phyloP scores from a whole-genome alignment of 2,329 filamentous ascomycete species.

The Eurotiales sp. region DNA sequence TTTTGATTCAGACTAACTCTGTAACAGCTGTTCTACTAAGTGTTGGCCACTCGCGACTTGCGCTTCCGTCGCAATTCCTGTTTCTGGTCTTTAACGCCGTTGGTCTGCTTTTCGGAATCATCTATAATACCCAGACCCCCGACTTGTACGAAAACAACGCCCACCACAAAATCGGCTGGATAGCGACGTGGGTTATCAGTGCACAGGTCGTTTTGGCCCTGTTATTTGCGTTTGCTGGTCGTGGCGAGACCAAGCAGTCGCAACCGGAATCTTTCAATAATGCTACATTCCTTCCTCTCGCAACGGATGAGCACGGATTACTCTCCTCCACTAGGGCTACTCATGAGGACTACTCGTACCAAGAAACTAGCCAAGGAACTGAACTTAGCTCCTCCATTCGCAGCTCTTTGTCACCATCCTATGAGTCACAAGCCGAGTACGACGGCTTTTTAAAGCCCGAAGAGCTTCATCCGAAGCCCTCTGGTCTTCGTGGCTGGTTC shows the following conservation, averaged over 20 bases:
- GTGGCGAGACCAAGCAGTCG: conserved; percentile 33
- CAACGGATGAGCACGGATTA: conserved; percentile 22
- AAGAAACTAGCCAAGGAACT: conserved; percentile 71
- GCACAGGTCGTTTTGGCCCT: conserved; percentile 68
- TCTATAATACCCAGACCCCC: conserved; percentile 77
- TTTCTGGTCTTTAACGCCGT: conserved; percentile 63
- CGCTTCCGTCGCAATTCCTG: conserved; percentile 63
- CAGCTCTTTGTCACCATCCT: not conserved
- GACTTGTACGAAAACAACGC: conserved; percentile 82
- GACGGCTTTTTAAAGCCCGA: conserved; percentile 40
- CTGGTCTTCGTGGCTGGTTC: conserved; percentile 42
- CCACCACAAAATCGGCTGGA: conserved; percentile 84
- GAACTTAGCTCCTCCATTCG: conserved; percentile 53
- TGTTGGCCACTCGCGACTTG: conserved; percentile 70
- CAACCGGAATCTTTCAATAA: conserved; percentile 44
- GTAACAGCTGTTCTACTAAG: conserved; percentile 75
- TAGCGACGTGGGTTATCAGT: conserved; percentile 66
- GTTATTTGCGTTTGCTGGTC: conserved; percentile 57
- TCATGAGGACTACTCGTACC: conserved; percentile 54
- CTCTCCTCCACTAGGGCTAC: no score
- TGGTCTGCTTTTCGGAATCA: conserved; percentile 61
- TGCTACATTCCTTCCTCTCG: conserved; percentile 60
- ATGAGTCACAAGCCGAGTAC: conserved; percentile 45
- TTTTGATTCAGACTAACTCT: not conserved
- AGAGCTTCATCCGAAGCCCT: conserved; percentile 45